Evolutionary conservation across 495 filamentous ascomycete species (phyloP).

Genomic region (Hapsidospora chrysogenum): DNA sequence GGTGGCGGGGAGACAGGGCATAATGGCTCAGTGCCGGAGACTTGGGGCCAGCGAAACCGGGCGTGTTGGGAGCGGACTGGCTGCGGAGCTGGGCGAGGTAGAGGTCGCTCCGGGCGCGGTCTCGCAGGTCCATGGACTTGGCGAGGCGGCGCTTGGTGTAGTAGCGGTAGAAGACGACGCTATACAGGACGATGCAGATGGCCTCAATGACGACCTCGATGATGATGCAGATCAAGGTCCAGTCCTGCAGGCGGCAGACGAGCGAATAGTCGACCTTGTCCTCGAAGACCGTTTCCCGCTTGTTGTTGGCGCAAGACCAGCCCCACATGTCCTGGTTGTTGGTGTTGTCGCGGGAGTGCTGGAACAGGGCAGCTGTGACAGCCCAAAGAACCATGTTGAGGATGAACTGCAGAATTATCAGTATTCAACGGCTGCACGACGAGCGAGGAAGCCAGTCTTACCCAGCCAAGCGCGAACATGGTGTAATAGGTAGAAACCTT

Average conservation of each 20-base stretch:
- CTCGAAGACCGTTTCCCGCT: conserved; percentile 53
- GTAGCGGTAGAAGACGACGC: conserved; percentile 86
- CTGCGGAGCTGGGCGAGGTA: conserved; percentile 89
- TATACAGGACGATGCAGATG: conserved; percentile 84
- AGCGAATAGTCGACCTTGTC: conserved; percentile 74
- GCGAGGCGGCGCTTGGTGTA: conserved; percentile 86
- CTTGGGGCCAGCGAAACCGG: conserved; percentile 43
- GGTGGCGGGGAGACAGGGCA: conserved; percentile 36
- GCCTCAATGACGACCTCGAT: conserved; percentile 92
- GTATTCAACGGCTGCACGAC: not conserved
- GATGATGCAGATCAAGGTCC: conserved; percentile 88
- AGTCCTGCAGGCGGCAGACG: conserved; percentile 91
- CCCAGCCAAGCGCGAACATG: conserved; percentile 69
- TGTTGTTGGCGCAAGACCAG: conserved; percentile 87
- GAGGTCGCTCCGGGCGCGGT: conserved; percentile 81
- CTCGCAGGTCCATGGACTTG: conserved; percentile 91
- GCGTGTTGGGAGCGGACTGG: conserved; percentile 89
- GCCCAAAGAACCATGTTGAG: conserved; percentile 92
- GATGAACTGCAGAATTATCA: conserved; percentile 37
- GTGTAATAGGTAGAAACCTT: conserved; percentile 91
- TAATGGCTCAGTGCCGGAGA: conserved; percentile 36
- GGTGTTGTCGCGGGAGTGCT: conserved; percentile 54
- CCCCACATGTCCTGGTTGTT: conserved; percentile 85
- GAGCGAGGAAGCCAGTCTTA: no score
- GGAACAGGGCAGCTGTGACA: conserved; percentile 67